Evolutionary conservation across 169 alveolate species (phyloP).

Genomic region (Ichthyophthirius multifiliis): DNA sequence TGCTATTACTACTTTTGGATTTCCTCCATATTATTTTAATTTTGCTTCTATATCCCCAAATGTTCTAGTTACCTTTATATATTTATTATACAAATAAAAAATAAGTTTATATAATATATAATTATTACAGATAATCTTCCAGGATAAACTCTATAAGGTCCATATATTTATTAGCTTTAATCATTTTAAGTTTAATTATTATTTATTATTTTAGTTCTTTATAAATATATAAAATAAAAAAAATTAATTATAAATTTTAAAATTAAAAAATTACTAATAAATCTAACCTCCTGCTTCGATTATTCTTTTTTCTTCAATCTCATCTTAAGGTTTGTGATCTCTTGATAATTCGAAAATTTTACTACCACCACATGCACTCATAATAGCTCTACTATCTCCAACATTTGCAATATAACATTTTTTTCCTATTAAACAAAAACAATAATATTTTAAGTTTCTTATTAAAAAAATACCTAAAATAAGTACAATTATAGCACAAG

Average conservation of each 20-base stretch:
- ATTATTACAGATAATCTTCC: constrained; percentile 74
- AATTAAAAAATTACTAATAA: constrained; percentile 42
- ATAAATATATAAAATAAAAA: neutral
- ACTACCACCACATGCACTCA: constrained; percentile 63
- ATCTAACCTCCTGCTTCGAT: constrained; percentile 64
- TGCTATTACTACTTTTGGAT: constrained; percentile 51
- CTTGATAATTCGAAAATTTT: constrained; percentile 48
- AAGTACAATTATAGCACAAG: constrained; percentile 67
- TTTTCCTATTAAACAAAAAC: constrained; percentile 39
- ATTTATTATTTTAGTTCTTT: neutral
- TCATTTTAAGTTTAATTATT: constrained; percentile 13
- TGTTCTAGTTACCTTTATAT: constrained; percentile 37
- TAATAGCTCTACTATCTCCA: constrained; percentile 89
- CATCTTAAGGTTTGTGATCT: constrained; percentile 85
- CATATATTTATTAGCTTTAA: constrained; percentile 43
- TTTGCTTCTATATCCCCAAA: constrained; percentile 71
- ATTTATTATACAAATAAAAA: too few species aligned
- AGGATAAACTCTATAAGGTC: constrained; percentile 87
- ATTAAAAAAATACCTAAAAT: constrained; percentile 40
- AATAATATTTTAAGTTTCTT: neutral
- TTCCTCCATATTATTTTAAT: constrained; percentile 58
- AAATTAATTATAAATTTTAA: neutral
- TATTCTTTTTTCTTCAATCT: constrained; percentile 71
- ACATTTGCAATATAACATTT: constrained; percentile 81
- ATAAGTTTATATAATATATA: neutral